phyloP scores from a whole-genome alignment of 345 rosid genomes.

The Linum tenue region DNA sequence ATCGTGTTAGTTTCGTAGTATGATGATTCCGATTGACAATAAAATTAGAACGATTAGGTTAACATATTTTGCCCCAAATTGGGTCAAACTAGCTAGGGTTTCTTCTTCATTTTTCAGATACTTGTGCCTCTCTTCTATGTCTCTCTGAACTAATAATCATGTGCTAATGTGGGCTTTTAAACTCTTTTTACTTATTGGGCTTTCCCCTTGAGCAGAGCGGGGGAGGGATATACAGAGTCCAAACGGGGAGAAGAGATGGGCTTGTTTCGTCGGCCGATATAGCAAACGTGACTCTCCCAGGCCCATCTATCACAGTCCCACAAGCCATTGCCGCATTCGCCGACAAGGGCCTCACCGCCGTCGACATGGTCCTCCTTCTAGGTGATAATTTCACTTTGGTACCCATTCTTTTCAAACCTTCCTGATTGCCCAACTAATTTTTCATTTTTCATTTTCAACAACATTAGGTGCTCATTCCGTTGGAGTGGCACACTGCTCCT shows the following conservation, averaged over 20 bases:
- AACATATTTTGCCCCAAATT: no score
- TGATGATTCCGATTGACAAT: not conserved
- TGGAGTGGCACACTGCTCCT: constrained; percentile 39
- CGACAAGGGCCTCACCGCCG: not conserved
- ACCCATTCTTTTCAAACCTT: no score
- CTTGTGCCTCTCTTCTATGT: no score
- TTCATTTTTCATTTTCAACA: not conserved
- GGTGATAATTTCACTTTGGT: not conserved
- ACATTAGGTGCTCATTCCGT: constrained; percentile 42
- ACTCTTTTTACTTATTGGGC: no score
- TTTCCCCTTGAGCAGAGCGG: constrained; percentile 18
- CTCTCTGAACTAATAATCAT: no score
- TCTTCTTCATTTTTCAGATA: not conserved
- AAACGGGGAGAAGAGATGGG: constrained; percentile 43
- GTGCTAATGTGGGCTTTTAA: no score
- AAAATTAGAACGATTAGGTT: not conserved
- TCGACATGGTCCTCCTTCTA: constrained; percentile 1
- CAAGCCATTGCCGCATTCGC: not conserved
- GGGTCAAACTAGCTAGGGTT: no score
- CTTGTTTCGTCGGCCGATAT: constrained; percentile 14
- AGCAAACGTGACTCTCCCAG: constrained; percentile 24
- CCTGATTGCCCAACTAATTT: no score
- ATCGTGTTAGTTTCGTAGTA: not conserved
- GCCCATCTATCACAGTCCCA: constrained; percentile 9
- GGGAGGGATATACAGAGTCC: constrained; percentile 33